Conservation (phyloP, 768 basidiomycete species). For the Ramaria sp. region DNA sequence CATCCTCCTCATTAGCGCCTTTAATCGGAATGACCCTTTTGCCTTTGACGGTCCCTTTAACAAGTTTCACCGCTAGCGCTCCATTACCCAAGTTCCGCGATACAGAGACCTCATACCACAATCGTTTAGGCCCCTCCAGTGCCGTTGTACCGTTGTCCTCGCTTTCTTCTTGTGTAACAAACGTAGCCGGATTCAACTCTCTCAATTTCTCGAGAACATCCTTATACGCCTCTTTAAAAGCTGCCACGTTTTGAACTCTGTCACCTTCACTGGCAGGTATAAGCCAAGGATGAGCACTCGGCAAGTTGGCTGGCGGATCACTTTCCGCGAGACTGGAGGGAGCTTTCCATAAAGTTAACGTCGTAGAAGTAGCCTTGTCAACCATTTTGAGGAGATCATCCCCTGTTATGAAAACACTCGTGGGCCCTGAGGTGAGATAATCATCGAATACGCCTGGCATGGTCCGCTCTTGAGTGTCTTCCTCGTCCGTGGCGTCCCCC, state of each 20-base stretch:
- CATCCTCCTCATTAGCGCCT: not conserved
- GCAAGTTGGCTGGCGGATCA: not conserved
- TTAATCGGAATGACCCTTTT: not conserved
- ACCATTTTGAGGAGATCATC: not conserved
- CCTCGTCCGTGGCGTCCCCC: not conserved
- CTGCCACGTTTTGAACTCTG: not conserved
- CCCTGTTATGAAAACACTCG: not conserved
- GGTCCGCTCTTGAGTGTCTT: not conserved
- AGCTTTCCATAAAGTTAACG: not conserved
- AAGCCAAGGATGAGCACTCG: not conserved
- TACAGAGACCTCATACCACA: not conserved
- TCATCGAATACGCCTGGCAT: not conserved
- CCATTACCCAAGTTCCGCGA: not conserved
- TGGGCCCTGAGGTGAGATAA: not conserved
- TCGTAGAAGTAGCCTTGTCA: not conserved
- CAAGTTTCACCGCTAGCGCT: slow-evolving; percentile 1
- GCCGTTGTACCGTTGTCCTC: not conserved
- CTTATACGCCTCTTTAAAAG: not conserved
- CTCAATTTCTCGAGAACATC: not conserved
- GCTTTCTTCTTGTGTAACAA: not conserved
- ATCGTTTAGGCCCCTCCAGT: not conserved
- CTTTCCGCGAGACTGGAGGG: not conserved
- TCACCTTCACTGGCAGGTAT: not conserved
- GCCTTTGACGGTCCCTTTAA: not conserved
- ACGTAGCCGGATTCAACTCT: not conserved